Evolutionary conservation across 805 yeast species (phyloP).

Genomic region (Candida khao-thaluensis): DNA sequence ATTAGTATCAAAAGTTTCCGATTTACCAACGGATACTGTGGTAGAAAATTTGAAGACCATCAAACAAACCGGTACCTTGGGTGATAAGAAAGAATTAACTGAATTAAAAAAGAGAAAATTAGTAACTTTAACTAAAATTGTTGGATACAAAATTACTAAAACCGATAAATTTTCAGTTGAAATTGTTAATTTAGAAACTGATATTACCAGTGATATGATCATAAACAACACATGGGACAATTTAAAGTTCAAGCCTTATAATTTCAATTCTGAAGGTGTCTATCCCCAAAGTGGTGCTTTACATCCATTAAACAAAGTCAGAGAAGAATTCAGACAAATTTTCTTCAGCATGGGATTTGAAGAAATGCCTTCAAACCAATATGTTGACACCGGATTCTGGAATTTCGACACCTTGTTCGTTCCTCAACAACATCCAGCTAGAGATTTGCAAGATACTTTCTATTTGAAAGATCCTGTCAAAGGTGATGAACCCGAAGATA

Average conservation of each 20-base stretch:
- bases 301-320: conserved; percentile 94
- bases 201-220: conserved; percentile 91
- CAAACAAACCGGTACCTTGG: conserved; percentile 52
- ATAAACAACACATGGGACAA: conserved; percentile 77
- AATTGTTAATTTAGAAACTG: conserved; percentile 84
- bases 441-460: conserved; percentile 98
- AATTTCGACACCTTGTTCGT: conserved; percentile 94
- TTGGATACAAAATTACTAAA: conserved; percentile 74
- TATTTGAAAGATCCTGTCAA: conserved; percentile 88
- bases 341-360: conserved; percentile 98
- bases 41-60: conserved; percentile 62
- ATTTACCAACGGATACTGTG: conserved; percentile 64
- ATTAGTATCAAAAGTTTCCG: conserved; percentile 59
- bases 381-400: conserved; percentile 99
- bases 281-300: conserved; percentile 86
- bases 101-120: conserved; percentile 96
- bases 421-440: conserved; percentile 99
- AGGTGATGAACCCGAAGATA: conserved; percentile 83
- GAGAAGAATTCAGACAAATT: conserved; percentile 97
- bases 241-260: conserved; percentile 88
- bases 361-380: conserved; percentile 98
- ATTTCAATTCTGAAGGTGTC: conserved; percentile 93
- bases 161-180: conserved; percentile 83
- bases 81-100: conserved; percentile 62
- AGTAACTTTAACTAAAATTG: conserved; percentile 63